A percentile compares a stretch with the other conserved stretches of the same genome.
Evolutionary conservation across 441 rosid species (phyloP).

Genomic region (Lepidium campestre): DNA sequence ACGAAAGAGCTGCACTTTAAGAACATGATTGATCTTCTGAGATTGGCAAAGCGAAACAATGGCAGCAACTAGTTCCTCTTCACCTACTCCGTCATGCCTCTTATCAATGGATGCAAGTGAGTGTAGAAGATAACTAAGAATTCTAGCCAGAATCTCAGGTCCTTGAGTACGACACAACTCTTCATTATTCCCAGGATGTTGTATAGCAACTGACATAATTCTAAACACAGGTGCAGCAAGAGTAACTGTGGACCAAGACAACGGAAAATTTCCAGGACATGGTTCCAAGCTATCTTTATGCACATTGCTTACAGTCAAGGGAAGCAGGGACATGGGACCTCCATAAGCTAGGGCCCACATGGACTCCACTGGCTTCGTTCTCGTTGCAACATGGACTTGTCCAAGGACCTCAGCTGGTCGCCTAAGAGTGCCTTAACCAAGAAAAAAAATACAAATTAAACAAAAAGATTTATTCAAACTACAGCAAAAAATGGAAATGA

Average conservation of each 20-base stretch:
- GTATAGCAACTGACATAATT: constrained; percentile 74
- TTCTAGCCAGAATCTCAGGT: constrained; percentile 88
- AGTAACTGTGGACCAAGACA: constrained; percentile 59
- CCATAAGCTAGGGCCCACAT: constrained; percentile 98
- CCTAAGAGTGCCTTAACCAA: constrained; percentile 61
- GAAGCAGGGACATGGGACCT: constrained; percentile 96
- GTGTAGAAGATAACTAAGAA: constrained; percentile 80
- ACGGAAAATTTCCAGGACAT: constrained; percentile 48
- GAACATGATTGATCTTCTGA: constrained; percentile 77
- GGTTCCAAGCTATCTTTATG: constrained; percentile 77
- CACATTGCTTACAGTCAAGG: constrained; percentile 72
- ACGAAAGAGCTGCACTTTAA: constrained; percentile 94
- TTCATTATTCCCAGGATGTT: constrained; percentile 90
- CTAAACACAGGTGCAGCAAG: constrained; percentile 95
- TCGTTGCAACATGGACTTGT: constrained; percentile 92
- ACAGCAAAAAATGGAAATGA: not conserved
- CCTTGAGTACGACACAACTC: constrained; percentile 78
- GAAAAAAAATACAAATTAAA: constrained; percentile 19
- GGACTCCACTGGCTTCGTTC: constrained; percentile 88
- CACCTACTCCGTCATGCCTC: constrained; percentile 67
- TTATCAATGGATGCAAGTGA: constrained; percentile 70
- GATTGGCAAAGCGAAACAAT: constrained; percentile 88
- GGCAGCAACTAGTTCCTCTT: constrained; percentile 98
- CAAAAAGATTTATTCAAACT: not conserved
- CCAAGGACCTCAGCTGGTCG: constrained; percentile 99